These are phyloP conservation scores for Mortierella sp. DNA, from an alignment of 371 early-diverging fungal species.

Conservation along the genomic window DNA sequence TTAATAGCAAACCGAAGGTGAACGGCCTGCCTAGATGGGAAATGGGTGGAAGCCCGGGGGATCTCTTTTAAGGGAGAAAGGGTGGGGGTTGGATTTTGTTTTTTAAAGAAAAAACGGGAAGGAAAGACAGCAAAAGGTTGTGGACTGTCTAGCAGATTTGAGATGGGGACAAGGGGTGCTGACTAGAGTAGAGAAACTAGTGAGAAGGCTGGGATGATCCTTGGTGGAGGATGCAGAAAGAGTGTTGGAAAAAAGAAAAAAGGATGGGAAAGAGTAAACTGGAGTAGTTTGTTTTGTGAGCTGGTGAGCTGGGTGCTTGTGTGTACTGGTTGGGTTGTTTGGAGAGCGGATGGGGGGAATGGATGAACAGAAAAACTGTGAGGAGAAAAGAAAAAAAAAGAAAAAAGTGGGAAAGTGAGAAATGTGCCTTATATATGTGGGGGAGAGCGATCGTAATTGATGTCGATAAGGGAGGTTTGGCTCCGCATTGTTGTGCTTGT, in stretches of 20 bases:
- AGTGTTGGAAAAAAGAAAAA: background rate
- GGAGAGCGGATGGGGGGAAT: constrained; percentile 27
- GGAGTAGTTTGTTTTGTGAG: background rate
- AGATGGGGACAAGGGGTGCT: constrained; percentile 19
- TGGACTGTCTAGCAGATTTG: constrained; percentile 58
- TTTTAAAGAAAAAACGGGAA: constrained; percentile 51
- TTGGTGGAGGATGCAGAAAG: constrained; percentile 9
- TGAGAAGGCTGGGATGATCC: constrained; percentile 25
- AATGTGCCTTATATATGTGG: constrained; percentile 18
- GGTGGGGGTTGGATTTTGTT: constrained; percentile 39
- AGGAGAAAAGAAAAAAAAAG: constrained; percentile 20
- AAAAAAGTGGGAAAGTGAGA: background rate
- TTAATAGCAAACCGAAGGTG: constrained; percentile 60
- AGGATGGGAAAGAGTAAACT: constrained; percentile 1
- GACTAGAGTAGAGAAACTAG: constrained; percentile 30
- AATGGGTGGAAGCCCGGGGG: constrained; percentile 67
- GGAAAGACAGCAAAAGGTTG: constrained; percentile 35
- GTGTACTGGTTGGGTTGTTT: background rate
- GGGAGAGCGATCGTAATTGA: background rate
- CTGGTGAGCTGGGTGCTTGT: constrained; percentile 7
- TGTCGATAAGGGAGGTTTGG: background rate
- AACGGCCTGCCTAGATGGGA: constrained; percentile 67
- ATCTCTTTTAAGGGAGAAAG: constrained; percentile 46
- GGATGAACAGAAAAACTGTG: constrained; percentile 50
- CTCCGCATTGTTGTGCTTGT: background rate